Evolutionary conservation across 176 grass and related monocot genomes (phyloP).

Genomic region (Phoenix dactylifera): DNA sequence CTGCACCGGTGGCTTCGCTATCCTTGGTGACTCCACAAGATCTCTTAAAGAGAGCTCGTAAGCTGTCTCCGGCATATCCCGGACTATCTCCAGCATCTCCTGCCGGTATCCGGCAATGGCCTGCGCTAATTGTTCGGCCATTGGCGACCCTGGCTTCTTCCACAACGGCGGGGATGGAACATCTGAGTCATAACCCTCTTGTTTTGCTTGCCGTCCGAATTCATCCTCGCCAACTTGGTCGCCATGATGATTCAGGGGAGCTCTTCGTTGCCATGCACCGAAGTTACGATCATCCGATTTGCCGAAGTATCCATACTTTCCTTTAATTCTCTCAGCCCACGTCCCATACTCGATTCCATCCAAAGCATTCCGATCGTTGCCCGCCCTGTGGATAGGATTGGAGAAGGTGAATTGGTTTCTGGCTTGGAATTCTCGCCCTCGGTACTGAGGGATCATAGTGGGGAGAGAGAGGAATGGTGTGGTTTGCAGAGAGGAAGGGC

Average conservation of each 20-base stretch:
- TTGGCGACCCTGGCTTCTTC: background rate
- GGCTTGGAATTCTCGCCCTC: background rate
- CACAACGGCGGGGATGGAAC: slow-evolving; percentile 40
- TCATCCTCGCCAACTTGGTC: slow-evolving; percentile 12
- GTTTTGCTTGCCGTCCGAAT: slow-evolving; percentile 26
- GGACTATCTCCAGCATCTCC: slow-evolving; percentile 77
- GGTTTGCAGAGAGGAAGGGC: too few relatives aligned
- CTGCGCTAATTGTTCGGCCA: slow-evolving; percentile 12
- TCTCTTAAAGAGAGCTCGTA: slow-evolving; percentile 89
- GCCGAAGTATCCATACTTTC: background rate
- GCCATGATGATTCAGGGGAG: background rate
- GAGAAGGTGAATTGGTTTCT: slow-evolving; percentile 3
- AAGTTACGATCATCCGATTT: background rate
- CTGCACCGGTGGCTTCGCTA: too few relatives aligned
- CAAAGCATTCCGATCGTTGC: too few relatives aligned
- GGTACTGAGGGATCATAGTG: too few relatives aligned
- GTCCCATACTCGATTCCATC: background rate
- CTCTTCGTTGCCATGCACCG: background rate
- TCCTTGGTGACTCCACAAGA: slow-evolving; percentile 46
- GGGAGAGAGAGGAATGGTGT: too few relatives aligned
- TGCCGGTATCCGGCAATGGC: slow-evolving; percentile 59
- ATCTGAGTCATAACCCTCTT: slow-evolving; percentile 19
- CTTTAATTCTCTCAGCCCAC: slow-evolving; percentile 16
- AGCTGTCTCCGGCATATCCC: slow-evolving; percentile 40
- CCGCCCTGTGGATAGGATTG: background rate